Conservation (phyloP, 495 filamentous ascomycete species). For the Massariosphaeria phaeospora region DNA sequence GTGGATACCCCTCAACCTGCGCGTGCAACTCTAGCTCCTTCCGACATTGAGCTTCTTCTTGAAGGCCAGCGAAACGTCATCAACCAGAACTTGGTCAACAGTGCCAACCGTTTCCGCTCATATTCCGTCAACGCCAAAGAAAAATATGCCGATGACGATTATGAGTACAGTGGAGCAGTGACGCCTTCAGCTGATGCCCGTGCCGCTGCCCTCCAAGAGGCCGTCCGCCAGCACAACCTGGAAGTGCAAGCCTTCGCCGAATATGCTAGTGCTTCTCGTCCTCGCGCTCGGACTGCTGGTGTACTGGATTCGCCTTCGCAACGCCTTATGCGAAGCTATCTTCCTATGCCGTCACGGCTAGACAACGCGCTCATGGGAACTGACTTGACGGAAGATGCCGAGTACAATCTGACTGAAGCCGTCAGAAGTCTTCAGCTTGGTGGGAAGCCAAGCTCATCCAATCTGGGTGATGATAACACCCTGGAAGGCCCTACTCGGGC, state of each 20-base stretch:
- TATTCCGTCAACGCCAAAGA: slow-evolving; percentile 99
- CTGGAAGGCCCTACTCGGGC: slow-evolving; percentile 88
- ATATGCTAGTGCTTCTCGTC: slow-evolving; percentile 74
- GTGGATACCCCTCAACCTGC: slow-evolving; percentile 87
- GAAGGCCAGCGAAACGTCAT: slow-evolving; percentile 47
- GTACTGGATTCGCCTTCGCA: slow-evolving; percentile 80
- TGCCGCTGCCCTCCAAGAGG: slow-evolving; percentile 76
- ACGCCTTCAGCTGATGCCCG: slow-evolving; percentile 69
- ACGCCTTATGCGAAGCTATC: slow-evolving; percentile 68
- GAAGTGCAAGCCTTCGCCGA: slow-evolving; percentile 87
- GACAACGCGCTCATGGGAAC: slow-evolving; percentile 78
- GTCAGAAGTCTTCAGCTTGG: slow-evolving; percentile 74
- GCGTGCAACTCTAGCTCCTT: slow-evolving; percentile 59
- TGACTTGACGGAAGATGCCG: slow-evolving; percentile 70
- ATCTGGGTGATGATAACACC: slow-evolving; percentile 60
- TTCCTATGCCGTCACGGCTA: slow-evolving; percentile 73
- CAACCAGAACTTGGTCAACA: slow-evolving; percentile 63
- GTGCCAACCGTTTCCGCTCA: slow-evolving; percentile 82
- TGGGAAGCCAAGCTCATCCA: slow-evolving; percentile 43
- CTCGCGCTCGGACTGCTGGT: slow-evolving; percentile 83
- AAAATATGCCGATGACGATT: slow-evolving; percentile 90
- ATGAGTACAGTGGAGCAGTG: slow-evolving; percentile 70
- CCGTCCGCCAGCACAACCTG: slow-evolving; percentile 88
- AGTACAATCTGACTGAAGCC: slow-evolving; percentile 67
- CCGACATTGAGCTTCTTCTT: slow-evolving; percentile 53